Evolutionary conservation across 208 protist species (phyloP).

Genomic region (Entamoeba dispar): DNA sequence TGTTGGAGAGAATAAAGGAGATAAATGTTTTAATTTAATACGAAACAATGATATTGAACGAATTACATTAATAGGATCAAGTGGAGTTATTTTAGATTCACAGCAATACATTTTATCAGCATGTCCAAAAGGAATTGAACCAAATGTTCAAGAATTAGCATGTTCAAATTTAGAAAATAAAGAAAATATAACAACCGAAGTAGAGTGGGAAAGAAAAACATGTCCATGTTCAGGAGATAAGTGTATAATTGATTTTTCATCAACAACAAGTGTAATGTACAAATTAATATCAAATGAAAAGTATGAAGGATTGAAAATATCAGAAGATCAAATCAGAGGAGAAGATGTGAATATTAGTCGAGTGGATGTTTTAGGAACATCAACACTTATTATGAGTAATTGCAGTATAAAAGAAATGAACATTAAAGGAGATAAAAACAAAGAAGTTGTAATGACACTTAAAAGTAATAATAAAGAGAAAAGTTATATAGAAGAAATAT

Average conservation of each 20-base stretch:
- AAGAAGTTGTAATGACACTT: not conserved
- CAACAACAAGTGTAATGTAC: not conserved
- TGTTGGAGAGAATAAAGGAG: not conserved
- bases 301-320: not conserved
- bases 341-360: not conserved
- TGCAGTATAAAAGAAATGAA: not conserved
- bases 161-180: not conserved
- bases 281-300: not conserved
- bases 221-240: not conserved
- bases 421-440: too few species aligned
- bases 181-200: not conserved
- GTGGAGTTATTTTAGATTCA: not conserved
- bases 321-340: not conserved
- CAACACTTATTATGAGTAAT: not conserved
- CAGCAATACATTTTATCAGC: not conserved
- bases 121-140: not conserved
- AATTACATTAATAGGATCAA: not conserved
- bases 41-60: not conserved
- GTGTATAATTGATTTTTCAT: not conserved
- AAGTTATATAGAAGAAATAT: not conserved
- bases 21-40: not conserved
- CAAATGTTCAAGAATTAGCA: not conserved
- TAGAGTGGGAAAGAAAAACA: not conserved
- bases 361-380: not conserved
- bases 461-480: not conserved